Evolutionary conservation across 371 early-diverging fungal species (phyloP), one percentile per base, ranked within the genome.

Genomic region (Haplosporangium sp.): DNA sequence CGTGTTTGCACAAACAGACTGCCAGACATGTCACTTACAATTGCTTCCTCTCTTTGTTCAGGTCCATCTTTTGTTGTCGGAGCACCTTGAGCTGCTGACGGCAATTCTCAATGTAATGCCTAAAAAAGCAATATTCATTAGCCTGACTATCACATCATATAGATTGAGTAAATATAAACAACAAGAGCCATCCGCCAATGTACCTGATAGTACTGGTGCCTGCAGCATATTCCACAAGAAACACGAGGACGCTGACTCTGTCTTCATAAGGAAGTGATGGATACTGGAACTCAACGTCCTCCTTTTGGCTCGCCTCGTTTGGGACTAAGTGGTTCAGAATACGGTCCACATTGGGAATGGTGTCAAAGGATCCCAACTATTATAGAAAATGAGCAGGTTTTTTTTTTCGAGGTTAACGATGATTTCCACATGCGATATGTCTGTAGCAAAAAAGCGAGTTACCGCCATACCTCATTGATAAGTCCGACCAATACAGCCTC

Each of bases 1-100:
- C 20, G 1, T 29, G 11, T 59, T 56, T 14, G 29, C 47, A 6
- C 13, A 21, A 1, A 43, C 2, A 23, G 11, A 47, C 16, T n/a
- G 9, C 38, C 21, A 13, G 41, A 20, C 16, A 7, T 5, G 18
- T 40, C 0, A 55, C 70, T 75, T 66, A 75, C 80, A 75, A 38
- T 38, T 59, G 67, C 59, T 86, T 88, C 21, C 84, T 73, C 55
- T 93, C 92, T 68, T 89, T 86, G 57, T 87, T 88, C 23, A 91
- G 52, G 16, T 93, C 93, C n/a, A 90, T 80, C 53, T 88, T 84
- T 74, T 85, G 91, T 59, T 87, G 84, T 60, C 90, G 82, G 23
- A 92, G 83, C 42, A 85, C 89, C 2, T 87, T 86, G 57, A 89
- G 71, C n/a, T 86, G 83, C 41, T 92, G 90, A 45, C 89, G 86